These are phyloP conservation scores for Cnidoscolus chayamansa DNA, from an alignment of 441 rosid species.

Conservation along the genomic window DNA sequence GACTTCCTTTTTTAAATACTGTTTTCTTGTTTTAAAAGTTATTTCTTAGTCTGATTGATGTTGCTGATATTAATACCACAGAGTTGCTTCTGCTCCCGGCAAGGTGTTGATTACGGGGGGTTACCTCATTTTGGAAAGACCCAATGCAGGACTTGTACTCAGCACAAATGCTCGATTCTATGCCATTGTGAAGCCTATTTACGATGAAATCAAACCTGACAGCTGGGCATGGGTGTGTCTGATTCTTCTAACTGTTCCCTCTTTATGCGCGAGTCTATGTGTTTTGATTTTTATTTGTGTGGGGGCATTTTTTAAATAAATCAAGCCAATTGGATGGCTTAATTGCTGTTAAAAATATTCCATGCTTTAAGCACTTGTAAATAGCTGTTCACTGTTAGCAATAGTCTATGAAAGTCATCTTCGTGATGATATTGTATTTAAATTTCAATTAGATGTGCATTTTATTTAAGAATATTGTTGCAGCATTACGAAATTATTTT, in stretches of 20 bases:
- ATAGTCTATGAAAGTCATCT: not conserved
- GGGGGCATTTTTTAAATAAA: not conserved
- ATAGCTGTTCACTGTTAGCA: too few species aligned
- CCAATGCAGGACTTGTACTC: constrained; percentile 80
- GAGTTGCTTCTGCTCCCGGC: constrained; percentile 97
- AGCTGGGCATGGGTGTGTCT: constrained; percentile 83
- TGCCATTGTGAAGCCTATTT: constrained; percentile 73
- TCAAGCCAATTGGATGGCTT: not conserved
- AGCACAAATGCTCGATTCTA: constrained; percentile 89
- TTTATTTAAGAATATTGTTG: not conserved
- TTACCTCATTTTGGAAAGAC: constrained; percentile 85
- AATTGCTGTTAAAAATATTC: too few species aligned
- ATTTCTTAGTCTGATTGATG: not conserved
- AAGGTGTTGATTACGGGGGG: constrained; percentile 96
- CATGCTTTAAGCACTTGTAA: constrained; percentile 1
- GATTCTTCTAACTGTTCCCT: constrained; percentile 9
- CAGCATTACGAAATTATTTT: not conserved
- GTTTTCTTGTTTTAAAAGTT: not conserved
- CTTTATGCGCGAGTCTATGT: not conserved
- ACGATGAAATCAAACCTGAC: constrained; percentile 59
- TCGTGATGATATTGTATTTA: not conserved
- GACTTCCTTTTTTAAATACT: not conserved
- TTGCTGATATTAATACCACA: constrained; percentile 24
- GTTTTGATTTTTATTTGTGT: not conserved
- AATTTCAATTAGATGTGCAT: not conserved